phyloP scores from a whole-genome alignment of 306 rosid species.

The Datisca glomerata region DNA sequence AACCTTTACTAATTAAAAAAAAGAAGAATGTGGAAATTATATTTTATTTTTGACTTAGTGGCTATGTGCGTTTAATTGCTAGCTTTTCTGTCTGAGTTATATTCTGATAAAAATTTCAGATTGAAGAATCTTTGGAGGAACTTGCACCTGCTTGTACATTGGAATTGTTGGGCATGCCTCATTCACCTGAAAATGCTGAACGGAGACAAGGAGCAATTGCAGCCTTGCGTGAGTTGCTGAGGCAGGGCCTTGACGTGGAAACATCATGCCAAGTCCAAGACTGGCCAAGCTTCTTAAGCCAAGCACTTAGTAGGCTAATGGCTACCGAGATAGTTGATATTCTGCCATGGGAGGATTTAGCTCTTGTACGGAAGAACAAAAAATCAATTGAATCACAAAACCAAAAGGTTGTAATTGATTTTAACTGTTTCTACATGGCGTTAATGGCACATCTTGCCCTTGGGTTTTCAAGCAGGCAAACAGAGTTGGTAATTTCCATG shows the following conservation, averaged over 20 bases:
- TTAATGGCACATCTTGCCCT: constrained; percentile 74
- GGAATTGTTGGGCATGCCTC: constrained; percentile 73
- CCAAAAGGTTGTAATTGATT: constrained; percentile 75
- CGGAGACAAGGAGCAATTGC: constrained; percentile 85
- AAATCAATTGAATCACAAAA: constrained; percentile 92
- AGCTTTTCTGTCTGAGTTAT: no score
- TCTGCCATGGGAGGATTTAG: constrained; percentile 84
- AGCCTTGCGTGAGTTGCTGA: constrained; percentile 82
- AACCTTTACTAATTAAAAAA: no score
- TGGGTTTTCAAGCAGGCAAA: constrained; percentile 81
- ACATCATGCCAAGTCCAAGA: constrained; percentile 75
- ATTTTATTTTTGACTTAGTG: no score
- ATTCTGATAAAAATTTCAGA: constrained; percentile 24
- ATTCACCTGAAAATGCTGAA: constrained; percentile 55
- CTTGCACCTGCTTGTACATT: constrained; percentile 96
- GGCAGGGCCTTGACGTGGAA: constrained; percentile 95
- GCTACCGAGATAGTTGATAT: constrained; percentile 85
- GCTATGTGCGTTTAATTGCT: no score
- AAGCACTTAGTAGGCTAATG: constrained; percentile 59
- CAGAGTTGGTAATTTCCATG: constrained; percentile 54
- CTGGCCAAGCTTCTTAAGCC: constrained; percentile 87
- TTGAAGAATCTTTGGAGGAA: constrained; percentile 97
- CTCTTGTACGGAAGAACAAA: constrained; percentile 68
- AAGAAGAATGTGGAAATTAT: no score
- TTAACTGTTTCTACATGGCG: constrained; percentile 59